Base-by-base conservation (phyloP, 139 green algal genomes). In the Microglena sp. region DNA sequence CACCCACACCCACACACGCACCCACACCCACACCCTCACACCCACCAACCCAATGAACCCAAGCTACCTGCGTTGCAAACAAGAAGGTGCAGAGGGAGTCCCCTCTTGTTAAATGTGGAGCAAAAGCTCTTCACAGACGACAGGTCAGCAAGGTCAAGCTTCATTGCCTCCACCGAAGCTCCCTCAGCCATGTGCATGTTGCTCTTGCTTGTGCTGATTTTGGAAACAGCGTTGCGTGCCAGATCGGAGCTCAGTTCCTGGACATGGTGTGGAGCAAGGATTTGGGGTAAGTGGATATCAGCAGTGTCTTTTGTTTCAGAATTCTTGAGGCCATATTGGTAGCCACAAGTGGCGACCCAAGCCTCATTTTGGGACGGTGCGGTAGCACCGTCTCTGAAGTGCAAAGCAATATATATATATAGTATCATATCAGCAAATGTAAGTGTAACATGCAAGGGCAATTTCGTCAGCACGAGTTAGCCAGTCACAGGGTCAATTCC, bases 31-130 rank as follows among this genome's bases (percentile, higher is more conserved):
- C n/a, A n/a, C n/a, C n/a, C n/a, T n/a, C n/a, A n/a, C n/a, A 50
- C 74, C 80, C 1, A 92, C 67, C 22, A 93, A 60, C 36, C 85
- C 40, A 46, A 90, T 69, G 30, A 89, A 45, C 6, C 30, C 62
- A 22, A 63, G 53, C 4, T 70, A 55, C 5, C 67, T 33, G 40
- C 64, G 21, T 77, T 73, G 67, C 74, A 82, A 0, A 92, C 67
- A 15, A 93, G 62, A 33, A 86, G 45, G 53, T 91, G 71, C 32
- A 89, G 50, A 7, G 33, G 65, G 22, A 63, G 53, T 3, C 68
- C 55, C 5, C 67, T 35, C 11, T 15, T 11, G 40, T 50, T 50
- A 15, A 50, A 50, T 11, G 40, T 50, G 40, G 11, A 11, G 40
- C 11, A 11, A 15, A 50, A 50, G 11, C 15, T 50, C 11, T 50